A percentile compares a stretch with the other conserved stretches of the same genome.
Conservation (phyloP, 1,284 basidiomycete genomes). For the Afroboletus lepidellus region DNA sequence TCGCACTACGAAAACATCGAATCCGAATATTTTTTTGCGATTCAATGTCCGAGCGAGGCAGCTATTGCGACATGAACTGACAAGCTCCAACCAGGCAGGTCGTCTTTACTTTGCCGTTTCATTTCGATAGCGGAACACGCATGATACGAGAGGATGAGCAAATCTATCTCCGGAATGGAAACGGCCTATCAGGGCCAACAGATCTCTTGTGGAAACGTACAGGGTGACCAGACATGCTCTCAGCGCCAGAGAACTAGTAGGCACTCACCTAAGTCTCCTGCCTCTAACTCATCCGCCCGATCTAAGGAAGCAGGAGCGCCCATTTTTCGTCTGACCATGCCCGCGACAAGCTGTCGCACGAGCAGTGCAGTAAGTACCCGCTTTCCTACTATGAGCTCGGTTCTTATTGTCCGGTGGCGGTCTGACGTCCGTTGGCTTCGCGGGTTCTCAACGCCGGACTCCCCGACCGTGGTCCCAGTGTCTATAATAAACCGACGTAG, state of each 20-base stretch:
- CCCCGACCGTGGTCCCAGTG: constrained; percentile 9
- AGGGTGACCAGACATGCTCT: not conserved
- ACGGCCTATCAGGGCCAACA: not conserved
- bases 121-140: not conserved
- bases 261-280: not conserved
- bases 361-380: constrained; percentile 2
- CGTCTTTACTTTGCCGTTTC: not conserved
- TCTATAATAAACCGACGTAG: not conserved
- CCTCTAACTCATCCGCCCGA: not conserved
- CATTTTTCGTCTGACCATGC: not conserved
- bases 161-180: not conserved
- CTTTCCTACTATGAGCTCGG: constrained; percentile 14
- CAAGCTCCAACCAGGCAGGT: not conserved
- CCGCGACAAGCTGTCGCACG: constrained; percentile 16
- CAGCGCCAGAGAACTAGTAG: constrained; percentile 1
- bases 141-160: not conserved
- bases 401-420: constrained; percentile 18
- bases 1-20: not conserved
- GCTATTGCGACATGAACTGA: not conserved
- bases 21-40: not conserved
- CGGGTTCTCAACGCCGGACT: constrained; percentile 15
- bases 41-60: constrained; percentile 9
- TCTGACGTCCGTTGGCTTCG: constrained; percentile 14
- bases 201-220: constrained; percentile 5
- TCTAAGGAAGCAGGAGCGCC: constrained; percentile 5